Base-by-base conservation (phyloP, 768 basidiomycete species). In the Leccinum rimulosum region DNA sequence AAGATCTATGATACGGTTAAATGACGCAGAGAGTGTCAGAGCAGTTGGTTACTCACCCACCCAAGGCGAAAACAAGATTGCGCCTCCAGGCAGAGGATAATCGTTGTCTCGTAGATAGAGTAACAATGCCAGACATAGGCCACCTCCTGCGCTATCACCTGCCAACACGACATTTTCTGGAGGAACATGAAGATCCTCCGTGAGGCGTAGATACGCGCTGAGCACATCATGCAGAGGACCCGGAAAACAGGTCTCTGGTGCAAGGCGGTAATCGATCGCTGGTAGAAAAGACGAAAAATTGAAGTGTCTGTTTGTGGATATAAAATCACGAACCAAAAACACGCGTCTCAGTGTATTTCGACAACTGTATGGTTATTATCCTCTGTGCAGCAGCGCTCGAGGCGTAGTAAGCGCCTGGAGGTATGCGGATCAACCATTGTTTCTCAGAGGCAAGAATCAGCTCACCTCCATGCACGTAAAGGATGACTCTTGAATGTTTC, bases 141-240 rank as follows among this genome's bases (percentile, higher is more conserved):
- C 95, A 28, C 95, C 96, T 5, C 96, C 96, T 8, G 97, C 96
- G 61, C 92, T 95, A 69, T 99, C 96, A 8, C 96, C 96, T 25
- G 85, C 86, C 54, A 97, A 67, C 54, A 94, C 78, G 61, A 98
- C 90, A 65, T 96, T 97, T 74, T 93, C 89, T 0, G 96, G 84
- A 4, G 94, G 93, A 53, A 98, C 93, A 50, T 87, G 85, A 47
- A 98, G 83, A 60, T 97, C 94, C 57, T 93, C 88, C 1, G 88
- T 81, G 22, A 99, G 81, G 19, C 95, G 82, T 63, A 99, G 79
- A 71, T 98, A 99, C 0, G 87, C 91, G 45, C 80, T 83, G 54
- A 95, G 91, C 22, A 87, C 91, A 66, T 99, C 96, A 64, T 88
- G 85, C 6, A 90, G 74, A 48, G 94, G 91, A 0, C 95, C 92